These are phyloP conservation scores for Penicillium cinerascens DNA, from an alignment of 495 filamentous ascomycete species.

Conservation along the genomic window DNA sequence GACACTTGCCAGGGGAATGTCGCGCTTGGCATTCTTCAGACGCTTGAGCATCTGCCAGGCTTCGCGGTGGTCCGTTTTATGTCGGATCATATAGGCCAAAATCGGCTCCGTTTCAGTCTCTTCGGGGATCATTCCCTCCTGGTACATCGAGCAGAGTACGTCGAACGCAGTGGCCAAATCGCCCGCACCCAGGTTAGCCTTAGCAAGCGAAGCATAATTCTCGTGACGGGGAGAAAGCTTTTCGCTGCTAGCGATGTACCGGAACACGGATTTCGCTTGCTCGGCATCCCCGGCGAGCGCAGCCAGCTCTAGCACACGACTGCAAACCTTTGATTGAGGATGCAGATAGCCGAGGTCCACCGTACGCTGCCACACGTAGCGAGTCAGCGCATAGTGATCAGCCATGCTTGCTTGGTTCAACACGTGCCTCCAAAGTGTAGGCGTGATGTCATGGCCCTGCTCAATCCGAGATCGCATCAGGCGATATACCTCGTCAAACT, in stretches of 20 bases:
- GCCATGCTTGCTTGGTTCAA: slow-evolving; percentile 62
- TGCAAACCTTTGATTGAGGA: slow-evolving; percentile 61
- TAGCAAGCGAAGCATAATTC: slow-evolving; percentile 75
- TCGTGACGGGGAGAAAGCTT: slow-evolving; percentile 50
- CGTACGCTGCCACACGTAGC: slow-evolving; percentile 59
- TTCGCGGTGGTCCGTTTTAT: slow-evolving; percentile 28
- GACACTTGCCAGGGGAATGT: slow-evolving; percentile 33
- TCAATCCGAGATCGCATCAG: slow-evolving; percentile 55
- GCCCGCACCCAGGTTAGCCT: slow-evolving; percentile 56
- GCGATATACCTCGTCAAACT: slow-evolving; percentile 69
- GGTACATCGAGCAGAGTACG: slow-evolving; percentile 65
- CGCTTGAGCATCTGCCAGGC: slow-evolving; percentile 53
- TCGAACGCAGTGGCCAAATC: slow-evolving; percentile 56
- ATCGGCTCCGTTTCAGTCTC: slow-evolving; percentile 58
- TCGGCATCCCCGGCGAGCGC: slow-evolving; percentile 59
- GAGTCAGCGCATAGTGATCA: slow-evolving; percentile 51
- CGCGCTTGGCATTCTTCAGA: slow-evolving; percentile 33
- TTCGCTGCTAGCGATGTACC: slow-evolving; percentile 43
- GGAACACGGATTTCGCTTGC: slow-evolving; percentile 46
- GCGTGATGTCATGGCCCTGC: slow-evolving; percentile 44
- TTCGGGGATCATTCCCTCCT: slow-evolving; percentile 50
- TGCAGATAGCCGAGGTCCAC: slow-evolving; percentile 57
- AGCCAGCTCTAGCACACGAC: slow-evolving; percentile 66
- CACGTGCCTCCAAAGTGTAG: slow-evolving; percentile 61
- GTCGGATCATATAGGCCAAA: slow-evolving; percentile 36